Evolutionary conservation across 371 early-diverging fungal species (phyloP).

Genomic region (Apophysomyces sp.): DNA sequence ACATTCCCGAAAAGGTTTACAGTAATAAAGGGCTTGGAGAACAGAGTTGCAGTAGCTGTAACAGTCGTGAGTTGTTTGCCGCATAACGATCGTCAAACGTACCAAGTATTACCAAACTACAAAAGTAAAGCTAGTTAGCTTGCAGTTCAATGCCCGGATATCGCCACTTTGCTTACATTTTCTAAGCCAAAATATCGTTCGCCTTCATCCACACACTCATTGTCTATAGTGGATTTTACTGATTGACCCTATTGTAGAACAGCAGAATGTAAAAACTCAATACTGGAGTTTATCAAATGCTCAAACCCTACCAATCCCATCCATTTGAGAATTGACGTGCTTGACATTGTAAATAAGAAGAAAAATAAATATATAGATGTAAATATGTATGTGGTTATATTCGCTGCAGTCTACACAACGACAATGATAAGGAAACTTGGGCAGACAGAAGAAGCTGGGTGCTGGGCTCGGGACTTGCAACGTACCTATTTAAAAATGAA

Average conservation of each 20-base stretch:
- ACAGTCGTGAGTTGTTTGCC: background rate
- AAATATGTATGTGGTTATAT: no score
- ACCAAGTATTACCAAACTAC: constrained; percentile 94
- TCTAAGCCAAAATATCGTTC: constrained; percentile 88
- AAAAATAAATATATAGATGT: no score
- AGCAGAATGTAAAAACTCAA: constrained; percentile 1
- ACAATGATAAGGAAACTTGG: no score
- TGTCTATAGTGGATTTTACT: constrained; percentile 37
- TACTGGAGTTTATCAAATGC: background rate
- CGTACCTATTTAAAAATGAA: no score
- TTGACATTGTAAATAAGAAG: constrained; percentile 25
- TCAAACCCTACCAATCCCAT: constrained; percentile 67
- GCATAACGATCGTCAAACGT: constrained; percentile 12
- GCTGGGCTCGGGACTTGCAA: no score
- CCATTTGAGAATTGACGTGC: constrained; percentile 85
- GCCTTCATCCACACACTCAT: constrained; percentile 43
- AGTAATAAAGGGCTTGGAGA: constrained; percentile 93
- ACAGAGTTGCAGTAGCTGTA: constrained; percentile 94
- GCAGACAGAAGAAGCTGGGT: no score
- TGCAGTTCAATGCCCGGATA: background rate
- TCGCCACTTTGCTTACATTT: constrained; percentile 67
- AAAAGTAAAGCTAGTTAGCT: background rate
- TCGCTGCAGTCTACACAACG: no score
- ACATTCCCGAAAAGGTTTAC: constrained; percentile 93
- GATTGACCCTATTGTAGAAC: constrained; percentile 36